Evolutionary conservation across 2,329 filamentous ascomycete genomes (phyloP).

Genomic region (Hysterium pulicare): DNA sequence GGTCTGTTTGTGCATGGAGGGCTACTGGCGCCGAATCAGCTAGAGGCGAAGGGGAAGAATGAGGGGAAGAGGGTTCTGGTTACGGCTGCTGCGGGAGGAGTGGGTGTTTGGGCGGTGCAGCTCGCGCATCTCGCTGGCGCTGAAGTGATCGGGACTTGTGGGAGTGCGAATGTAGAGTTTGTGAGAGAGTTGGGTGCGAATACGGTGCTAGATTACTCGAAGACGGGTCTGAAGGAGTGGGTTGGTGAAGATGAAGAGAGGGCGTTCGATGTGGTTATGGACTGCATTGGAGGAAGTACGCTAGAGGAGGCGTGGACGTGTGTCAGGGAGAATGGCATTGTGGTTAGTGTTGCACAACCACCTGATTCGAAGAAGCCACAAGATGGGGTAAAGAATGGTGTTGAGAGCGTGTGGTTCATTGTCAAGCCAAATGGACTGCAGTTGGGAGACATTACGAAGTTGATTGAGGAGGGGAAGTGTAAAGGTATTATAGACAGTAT

Average conservation of each 20-base stretch:
- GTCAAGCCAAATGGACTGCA: conserved; percentile 38
- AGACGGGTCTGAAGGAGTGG: conserved; percentile 32
- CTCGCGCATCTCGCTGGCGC: conserved; percentile 37
- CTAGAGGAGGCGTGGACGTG: conserved; percentile 44
- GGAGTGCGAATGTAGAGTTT: conserved; percentile 37
- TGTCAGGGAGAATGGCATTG: conserved; percentile 34
- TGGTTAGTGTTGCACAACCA: conserved; percentile 42
- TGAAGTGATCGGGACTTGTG: conserved; percentile 41
- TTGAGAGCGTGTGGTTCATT: conserved; percentile 42
- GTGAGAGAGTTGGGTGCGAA: conserved; percentile 41
- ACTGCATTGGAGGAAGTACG: conserved; percentile 42
- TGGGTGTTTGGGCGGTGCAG: conserved; percentile 46
- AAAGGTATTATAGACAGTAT: conserved; percentile 41
- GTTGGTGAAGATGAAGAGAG: conserved; percentile 18
- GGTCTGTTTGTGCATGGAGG: conserved; percentile 30
- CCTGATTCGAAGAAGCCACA: conserved; percentile 27
- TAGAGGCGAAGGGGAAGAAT: too few relatives aligned
- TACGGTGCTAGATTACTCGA: conserved; percentile 42
- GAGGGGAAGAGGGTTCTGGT: conserved; percentile 40
- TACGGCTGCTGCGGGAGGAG: conserved; percentile 44
- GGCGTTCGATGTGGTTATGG: conserved; percentile 45
- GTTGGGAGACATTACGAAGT: conserved; percentile 35
- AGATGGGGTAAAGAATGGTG: conserved; percentile 21
- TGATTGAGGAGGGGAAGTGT: conserved; percentile 39
- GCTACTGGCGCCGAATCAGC: conserved; percentile 4